Evolutionary conservation across 805 yeast species (phyloP).

Genomic region (Yueomyces sp.): DNA sequence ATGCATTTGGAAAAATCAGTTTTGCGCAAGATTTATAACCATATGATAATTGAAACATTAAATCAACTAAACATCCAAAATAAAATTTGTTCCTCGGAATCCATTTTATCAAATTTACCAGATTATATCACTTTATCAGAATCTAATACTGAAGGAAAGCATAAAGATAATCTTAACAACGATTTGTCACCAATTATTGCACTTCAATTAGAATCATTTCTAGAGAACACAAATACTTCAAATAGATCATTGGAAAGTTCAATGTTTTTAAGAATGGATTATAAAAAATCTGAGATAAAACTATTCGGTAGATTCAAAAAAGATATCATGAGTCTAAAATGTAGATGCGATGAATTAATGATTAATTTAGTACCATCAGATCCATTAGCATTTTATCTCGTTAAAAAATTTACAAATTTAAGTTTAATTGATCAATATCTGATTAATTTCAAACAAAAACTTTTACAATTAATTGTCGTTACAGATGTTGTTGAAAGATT

Average conservation of each 20-base stretch:
- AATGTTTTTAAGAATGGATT: slow-evolving; percentile 22
- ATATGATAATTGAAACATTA: slow-evolving; percentile 24
- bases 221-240: slow-evolving; percentile 18
- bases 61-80: slow-evolving; percentile 21
- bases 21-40: slow-evolving; percentile 22
- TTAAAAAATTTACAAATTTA: slow-evolving; percentile 15
- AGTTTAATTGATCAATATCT: slow-evolving; percentile 16
- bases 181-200: slow-evolving; percentile 13
- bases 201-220: slow-evolving; percentile 19
- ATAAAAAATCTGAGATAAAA: slow-evolving; percentile 16
- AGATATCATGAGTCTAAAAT: slow-evolving; percentile 18
- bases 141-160: not conserved
- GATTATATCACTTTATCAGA: slow-evolving; percentile 6
- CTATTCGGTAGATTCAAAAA: slow-evolving; percentile 21
- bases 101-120: slow-evolving; percentile 9
- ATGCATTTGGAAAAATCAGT: slow-evolving; percentile 19
- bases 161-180: not conserved
- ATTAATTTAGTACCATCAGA: slow-evolving; percentile 18
- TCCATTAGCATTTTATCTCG: slow-evolving; percentile 17
- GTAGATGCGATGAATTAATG: slow-evolving; percentile 17
- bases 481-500: slow-evolving; percentile 24
- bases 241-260: slow-evolving; percentile 15
- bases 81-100: slow-evolving; percentile 12
- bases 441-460: slow-evolving; percentile 18
- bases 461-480: slow-evolving; percentile 22